A percentile compares a stretch with the other conserved stretches of the same genome.
These are phyloP conservation scores for Sequoiadendron giganteum DNA, from an alignment of 75 land plant genomes.

Conservation along the genomic window DNA sequence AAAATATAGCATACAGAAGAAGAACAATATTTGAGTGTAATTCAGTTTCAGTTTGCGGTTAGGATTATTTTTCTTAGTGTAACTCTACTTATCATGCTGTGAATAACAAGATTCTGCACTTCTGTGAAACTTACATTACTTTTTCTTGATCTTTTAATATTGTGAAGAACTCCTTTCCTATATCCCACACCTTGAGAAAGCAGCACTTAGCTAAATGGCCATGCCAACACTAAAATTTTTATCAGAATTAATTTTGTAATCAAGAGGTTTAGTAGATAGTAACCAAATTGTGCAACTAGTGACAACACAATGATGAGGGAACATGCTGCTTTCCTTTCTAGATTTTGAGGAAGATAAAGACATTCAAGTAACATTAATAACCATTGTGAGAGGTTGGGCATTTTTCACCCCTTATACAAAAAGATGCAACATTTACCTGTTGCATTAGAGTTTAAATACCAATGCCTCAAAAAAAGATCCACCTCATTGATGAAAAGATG, in stretches of 20 bases:
- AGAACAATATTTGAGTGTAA: too few relatives aligned
- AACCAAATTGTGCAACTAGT: not conserved
- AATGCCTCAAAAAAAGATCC: not conserved
- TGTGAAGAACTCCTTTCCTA: too few relatives aligned
- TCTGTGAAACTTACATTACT: too few relatives aligned
- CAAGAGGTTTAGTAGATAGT: not conserved
- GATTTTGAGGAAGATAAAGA: not conserved
- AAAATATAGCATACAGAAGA: too few relatives aligned
- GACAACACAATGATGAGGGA: not conserved
- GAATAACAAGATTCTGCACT: too few relatives aligned
- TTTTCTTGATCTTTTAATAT: too few relatives aligned
- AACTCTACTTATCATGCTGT: too few relatives aligned
- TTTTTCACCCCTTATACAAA: not conserved
- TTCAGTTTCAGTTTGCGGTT: too few relatives aligned
- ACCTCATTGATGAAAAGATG: not conserved
- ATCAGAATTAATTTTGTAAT: not conserved
- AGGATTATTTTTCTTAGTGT: too few relatives aligned
- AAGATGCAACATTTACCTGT: not conserved
- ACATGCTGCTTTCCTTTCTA: not conserved
- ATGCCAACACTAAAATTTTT: not conserved
- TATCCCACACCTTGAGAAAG: not conserved
- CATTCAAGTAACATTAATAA: not conserved
- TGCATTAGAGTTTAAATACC: not conserved
- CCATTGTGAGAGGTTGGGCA: not conserved
- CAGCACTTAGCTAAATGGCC: not conserved